These are phyloP conservation scores for Colletotrichum tofieldiae DNA, from an alignment of 2,329 filamentous ascomycete genomes.

Conservation along the genomic window DNA sequence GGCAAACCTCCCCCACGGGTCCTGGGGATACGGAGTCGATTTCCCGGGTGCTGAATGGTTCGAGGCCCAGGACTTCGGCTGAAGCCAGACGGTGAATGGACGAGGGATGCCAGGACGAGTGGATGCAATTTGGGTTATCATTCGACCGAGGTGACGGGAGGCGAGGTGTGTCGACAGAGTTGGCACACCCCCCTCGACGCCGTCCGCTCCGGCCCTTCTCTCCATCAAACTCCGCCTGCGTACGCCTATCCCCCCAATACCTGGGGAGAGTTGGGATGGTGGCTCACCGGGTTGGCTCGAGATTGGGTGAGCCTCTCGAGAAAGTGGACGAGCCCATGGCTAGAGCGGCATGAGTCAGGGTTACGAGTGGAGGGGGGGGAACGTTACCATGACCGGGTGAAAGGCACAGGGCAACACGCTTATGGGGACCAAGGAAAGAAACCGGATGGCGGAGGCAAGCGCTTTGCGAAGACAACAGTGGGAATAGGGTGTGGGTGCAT, in stretches of 20 bases:
- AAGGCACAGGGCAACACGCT: slow-evolving; percentile 8
- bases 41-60: slow-evolving; percentile 5
- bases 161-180: slow-evolving; percentile 8
- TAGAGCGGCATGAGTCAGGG: slow-evolving; percentile 33
- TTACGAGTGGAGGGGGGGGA: slow-evolving; percentile 6
- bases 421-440: background rate
- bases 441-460: background rate
- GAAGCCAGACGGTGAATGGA: background rate
- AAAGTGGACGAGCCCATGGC: slow-evolving; percentile 18
- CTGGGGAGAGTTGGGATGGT: background rate
- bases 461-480: background rate
- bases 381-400: slow-evolving; percentile 20
- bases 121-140: slow-evolving; percentile 30
- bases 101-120: background rate
- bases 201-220: background rate
- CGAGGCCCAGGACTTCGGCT: background rate
- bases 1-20: slow-evolving; percentile 4
- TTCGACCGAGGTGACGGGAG: slow-evolving; percentile 33
- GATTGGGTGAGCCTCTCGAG: background rate
- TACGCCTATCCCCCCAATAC: background rate
- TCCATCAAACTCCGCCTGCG: background rate
- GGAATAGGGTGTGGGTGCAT: slow-evolving; percentile 24
- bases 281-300: background rate
- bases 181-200: background rate
- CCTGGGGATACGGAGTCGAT: background rate